Evolutionary conservation across 768 basidiomycete genomes (phyloP), one percentile per base, ranked within the genome.

Genomic region (Tulasnella sp.): DNA sequence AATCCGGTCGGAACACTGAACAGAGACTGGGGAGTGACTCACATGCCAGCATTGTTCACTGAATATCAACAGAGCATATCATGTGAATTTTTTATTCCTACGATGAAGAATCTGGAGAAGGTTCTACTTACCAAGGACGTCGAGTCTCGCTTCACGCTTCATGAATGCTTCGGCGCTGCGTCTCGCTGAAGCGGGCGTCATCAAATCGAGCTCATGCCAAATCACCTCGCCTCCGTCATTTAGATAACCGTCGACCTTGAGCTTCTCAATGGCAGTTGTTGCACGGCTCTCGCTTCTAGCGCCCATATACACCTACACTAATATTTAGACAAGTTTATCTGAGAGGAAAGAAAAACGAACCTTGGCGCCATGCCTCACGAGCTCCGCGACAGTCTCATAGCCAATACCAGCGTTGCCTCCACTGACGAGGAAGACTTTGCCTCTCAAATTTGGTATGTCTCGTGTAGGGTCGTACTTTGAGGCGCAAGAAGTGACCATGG

Each of bases 321-420:
- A 38, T 7, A 38, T 38, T 15, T 38, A 15, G 15, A 15, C 15
- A 38, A 38, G 15, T 38, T 15, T 7, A 15, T 38, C 34, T 38
- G 15, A 15, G 34, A 38, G 34, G 7, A 38, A 38, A 38, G 34
- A 38, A 38, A 38, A 38, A 38, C 5, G 34, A 38, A 38, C 63
- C 64, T 78, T 83, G 3, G 81, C 63, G 77, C 75, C 34, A 38
- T 38, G 34, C 15, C 34, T 38, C 34, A 38, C 34, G 34, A 15
- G 34, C 34, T 38, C 34, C 54, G 74, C 72, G n/a, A 80, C 74
- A 0, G 78, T 82, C 0, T 73, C 73, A 63, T 74, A 77, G 0
- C 82, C 82, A 17, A 80, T 73, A 1, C 80, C 78, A 0, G 44
- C 27, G 42, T 82, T 83, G 63, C 76, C 79, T 17, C 81, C 82